A percentile compares a stretch with the other conserved stretches of the same genome.
These are phyloP conservation scores for Scleroderma bovista DNA, from an alignment of 768 basidiomycete species.

Conservation along the genomic window DNA sequence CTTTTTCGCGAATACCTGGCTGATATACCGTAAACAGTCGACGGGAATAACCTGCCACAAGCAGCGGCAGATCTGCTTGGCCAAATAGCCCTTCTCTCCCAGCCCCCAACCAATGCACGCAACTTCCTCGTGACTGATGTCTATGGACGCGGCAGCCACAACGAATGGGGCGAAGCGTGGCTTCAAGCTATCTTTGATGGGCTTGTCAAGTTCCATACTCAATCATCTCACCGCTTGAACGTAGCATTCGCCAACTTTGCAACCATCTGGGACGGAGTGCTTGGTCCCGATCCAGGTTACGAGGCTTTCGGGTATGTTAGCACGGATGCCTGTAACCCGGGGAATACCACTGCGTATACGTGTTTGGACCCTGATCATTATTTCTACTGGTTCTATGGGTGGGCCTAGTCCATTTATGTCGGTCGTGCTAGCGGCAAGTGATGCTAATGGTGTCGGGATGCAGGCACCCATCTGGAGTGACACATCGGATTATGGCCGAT, in stretches of 20 bases:
- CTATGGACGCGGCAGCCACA: conserved; percentile 42
- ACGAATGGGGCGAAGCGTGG: conserved; percentile 40
- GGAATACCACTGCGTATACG: conserved; percentile 27
- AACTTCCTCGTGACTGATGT: conserved; percentile 46
- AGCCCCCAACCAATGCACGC: conserved; percentile 45
- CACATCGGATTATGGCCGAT: conserved; percentile 48
- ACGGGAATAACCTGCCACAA: conserved; percentile 42
- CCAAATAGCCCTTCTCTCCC: conserved; percentile 42
- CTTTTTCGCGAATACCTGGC: neutral
- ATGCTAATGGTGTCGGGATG: neutral
- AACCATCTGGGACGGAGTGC: conserved; percentile 46
- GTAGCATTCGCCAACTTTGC: conserved; percentile 44
- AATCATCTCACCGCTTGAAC: conserved; percentile 23
- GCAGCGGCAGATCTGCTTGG: conserved; percentile 39
- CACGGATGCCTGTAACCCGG: conserved; percentile 31
- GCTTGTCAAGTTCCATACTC: conserved; percentile 31
- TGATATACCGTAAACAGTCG: conserved; percentile 22
- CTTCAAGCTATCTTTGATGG: conserved; percentile 42
- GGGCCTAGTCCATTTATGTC: conserved; percentile 7
- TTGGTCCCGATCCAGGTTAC: conserved; percentile 39
- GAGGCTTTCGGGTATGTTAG: conserved; percentile 45
- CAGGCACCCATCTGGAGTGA: conserved; percentile 48
- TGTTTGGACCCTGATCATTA: conserved; percentile 42
- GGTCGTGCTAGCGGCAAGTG: neutral
- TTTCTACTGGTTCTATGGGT: conserved; percentile 52